A percentile compares a stretch with the other conserved stretches of the same genome.
Evolutionary conservation across 2,329 filamentous ascomycete species (phyloP).

Genomic region (Grosmannia huntii): DNA sequence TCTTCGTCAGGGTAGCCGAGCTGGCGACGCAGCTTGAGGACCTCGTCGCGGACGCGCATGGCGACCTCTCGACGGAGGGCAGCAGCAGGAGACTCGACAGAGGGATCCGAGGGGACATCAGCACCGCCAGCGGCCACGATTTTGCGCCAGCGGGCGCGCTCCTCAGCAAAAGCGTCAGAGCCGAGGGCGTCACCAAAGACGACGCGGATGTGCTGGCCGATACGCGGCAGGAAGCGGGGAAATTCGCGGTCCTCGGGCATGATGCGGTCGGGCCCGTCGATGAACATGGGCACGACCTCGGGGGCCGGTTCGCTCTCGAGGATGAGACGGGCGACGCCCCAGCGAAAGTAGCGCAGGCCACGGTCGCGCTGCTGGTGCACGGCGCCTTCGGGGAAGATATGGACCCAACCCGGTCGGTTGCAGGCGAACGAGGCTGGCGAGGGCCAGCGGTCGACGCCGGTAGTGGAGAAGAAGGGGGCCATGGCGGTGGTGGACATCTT

Average conservation of each 20-base stretch:
- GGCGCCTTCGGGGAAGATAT: slow-evolving; percentile 91
- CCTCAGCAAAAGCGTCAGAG: slow-evolving; percentile 62
- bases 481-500: slow-evolving; percentile 12
- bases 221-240: slow-evolving; percentile 68
- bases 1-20: slow-evolving; percentile 72
- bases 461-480: slow-evolving; percentile 53
- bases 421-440: slow-evolving; percentile 59
- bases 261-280: slow-evolving; percentile 75
- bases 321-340: slow-evolving; percentile 85
- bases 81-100: background rate
- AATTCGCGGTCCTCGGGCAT: slow-evolving; percentile 77
- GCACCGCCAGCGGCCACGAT: slow-evolving; percentile 29
- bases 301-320: slow-evolving; percentile 76
- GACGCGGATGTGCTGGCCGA: slow-evolving; percentile 56
- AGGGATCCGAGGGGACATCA: slow-evolving; percentile 34
- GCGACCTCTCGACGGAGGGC: slow-evolving; percentile 66
- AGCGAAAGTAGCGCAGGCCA: slow-evolving; percentile 93
- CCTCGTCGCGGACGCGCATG: slow-evolving; percentile 61
- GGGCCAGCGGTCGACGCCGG: slow-evolving; percentile 49
- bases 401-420: slow-evolving; percentile 72
- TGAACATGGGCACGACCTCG: slow-evolving; percentile 85
- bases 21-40: slow-evolving; percentile 61
- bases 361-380: slow-evolving; percentile 75
- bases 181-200: slow-evolving; percentile 72
- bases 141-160: slow-evolving; percentile 61